phyloP scores from a whole-genome alignment of 805 yeast species.

The Saturnispora sekii region DNA sequence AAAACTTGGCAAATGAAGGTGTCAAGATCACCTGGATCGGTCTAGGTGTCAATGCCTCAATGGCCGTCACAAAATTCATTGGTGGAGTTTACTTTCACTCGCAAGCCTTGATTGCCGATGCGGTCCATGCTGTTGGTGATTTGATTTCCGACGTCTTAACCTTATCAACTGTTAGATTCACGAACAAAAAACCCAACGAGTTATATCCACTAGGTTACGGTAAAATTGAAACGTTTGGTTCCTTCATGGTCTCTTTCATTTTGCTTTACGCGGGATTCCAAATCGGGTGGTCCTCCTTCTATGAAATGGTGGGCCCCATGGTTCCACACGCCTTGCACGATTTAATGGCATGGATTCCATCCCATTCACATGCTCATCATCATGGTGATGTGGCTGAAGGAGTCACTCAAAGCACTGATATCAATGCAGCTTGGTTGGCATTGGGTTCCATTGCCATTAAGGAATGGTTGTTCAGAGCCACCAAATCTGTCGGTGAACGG shows the following conservation, averaged over 20 bases:
- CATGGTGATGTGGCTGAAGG: slow-evolving; percentile 14
- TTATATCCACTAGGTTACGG: slow-evolving; percentile 84
- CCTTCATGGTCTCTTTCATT: slow-evolving; percentile 77
- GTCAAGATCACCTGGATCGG: slow-evolving; percentile 93
- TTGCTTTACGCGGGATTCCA: slow-evolving; percentile 80
- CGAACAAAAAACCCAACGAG: slow-evolving; percentile 47
- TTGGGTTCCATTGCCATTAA: slow-evolving; percentile 78
- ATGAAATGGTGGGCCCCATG: slow-evolving; percentile 56
- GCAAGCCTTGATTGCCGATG: slow-evolving; percentile 88
- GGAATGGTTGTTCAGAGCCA: slow-evolving; percentile 80
- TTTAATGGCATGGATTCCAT: slow-evolving; percentile 37
- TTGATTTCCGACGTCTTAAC: slow-evolving; percentile 85
- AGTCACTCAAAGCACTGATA: slow-evolving; percentile 40
- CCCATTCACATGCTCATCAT: slow-evolving; percentile 46
- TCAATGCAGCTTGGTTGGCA: slow-evolving; percentile 96
- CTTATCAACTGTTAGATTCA: slow-evolving; percentile 74
- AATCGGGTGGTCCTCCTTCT: slow-evolving; percentile 79
- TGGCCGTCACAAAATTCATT: slow-evolving; percentile 77
- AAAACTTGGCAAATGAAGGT: slow-evolving; percentile 61
- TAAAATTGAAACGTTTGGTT: slow-evolving; percentile 85
- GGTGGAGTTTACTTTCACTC: slow-evolving; percentile 94
- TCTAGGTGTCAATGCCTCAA: slow-evolving; percentile 66
- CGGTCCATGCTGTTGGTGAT: slow-evolving; percentile 88
- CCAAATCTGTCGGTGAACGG: slow-evolving; percentile 66
- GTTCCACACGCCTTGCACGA: slow-evolving; percentile 57